phyloP scores from a whole-genome alignment of 495 filamentous ascomycete species.

The Lindgomyces ingoldianus region DNA sequence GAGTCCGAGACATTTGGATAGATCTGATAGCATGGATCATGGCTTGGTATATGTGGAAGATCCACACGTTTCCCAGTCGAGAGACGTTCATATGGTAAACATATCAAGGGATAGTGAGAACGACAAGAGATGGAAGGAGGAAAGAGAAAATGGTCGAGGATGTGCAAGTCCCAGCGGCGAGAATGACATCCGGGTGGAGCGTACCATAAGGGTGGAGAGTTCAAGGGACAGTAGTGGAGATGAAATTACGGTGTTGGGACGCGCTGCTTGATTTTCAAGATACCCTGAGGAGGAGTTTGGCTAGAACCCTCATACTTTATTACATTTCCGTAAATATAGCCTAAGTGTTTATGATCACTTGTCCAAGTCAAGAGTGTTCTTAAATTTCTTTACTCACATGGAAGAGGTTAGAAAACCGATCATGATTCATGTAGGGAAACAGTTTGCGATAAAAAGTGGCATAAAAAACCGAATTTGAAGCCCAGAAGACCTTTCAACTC shows the following conservation, averaged over 20 bases:
- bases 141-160: neutral
- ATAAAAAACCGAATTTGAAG: neutral
- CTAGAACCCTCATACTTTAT: too few species aligned
- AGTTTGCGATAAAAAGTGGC: neutral
- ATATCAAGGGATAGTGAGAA: slow-evolving; percentile 9
- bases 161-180: neutral
- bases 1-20: neutral
- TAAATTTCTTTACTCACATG: neutral
- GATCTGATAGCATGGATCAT: slow-evolving; percentile 7
- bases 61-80: neutral
- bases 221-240: neutral
- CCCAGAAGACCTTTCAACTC: too few species aligned
- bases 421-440: neutral
- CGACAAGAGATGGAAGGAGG: neutral
- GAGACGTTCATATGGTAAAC: slow-evolving; percentile 4
- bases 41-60: slow-evolving; percentile 22
- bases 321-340: too few species aligned
- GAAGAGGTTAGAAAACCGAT: neutral
- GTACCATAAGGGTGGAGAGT: slow-evolving; percentile 14
- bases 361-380: neutral
- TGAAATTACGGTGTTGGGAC: neutral
- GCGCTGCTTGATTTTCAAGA: too few species aligned
- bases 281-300: too few species aligned
- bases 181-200: slow-evolving; percentile 20
- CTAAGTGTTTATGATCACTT: neutral